Conservation (phyloP, 805 yeast genomes). For the Yarrowia hollandica region DNA sequence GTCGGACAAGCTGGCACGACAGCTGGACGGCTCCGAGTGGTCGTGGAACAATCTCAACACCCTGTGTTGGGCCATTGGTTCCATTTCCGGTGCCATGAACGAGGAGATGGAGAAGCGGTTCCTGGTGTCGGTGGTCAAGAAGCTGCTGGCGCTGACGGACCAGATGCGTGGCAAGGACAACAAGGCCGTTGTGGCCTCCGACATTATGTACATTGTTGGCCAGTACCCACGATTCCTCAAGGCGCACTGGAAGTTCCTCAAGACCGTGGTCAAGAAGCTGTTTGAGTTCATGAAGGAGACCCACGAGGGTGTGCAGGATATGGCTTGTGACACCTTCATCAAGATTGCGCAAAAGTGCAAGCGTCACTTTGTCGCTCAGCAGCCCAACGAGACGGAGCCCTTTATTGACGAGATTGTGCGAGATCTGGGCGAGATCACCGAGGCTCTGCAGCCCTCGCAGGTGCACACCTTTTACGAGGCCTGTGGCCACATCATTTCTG, state of each 20-base stretch:
- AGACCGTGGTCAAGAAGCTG: constrained; percentile 91
- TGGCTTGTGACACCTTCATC: constrained; percentile 99
- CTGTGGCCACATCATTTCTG: constrained; percentile 88
- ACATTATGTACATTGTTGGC: constrained; percentile 98
- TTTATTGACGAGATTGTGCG: constrained; percentile 87
- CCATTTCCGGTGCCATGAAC: constrained; percentile 97
- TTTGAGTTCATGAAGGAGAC: constrained; percentile 99
- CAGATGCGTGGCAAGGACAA: constrained; percentile 97
- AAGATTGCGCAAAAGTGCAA: constrained; percentile 94
- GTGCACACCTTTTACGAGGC: constrained; percentile 98
- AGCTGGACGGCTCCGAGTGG: constrained; percentile 96
- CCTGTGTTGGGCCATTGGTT: constrained; percentile 99
- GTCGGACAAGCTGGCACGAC: constrained; percentile 87
- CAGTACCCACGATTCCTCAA: constrained; percentile 96
- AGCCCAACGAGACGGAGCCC: constrained; percentile 82
- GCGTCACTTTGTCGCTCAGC: constrained; percentile 87
- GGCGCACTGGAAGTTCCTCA: constrained; percentile 97
- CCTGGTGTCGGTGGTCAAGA: constrained; percentile 89
- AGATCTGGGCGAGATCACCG: constrained; percentile 80
- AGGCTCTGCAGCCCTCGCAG: constrained; percentile 94
- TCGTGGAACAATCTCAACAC: constrained; percentile 98
- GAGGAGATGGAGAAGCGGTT: constrained; percentile 96
- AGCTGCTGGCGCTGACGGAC: constrained; percentile 85
- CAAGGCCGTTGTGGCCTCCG: constrained; percentile 99
- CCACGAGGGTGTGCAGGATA: constrained; percentile 99